A percentile compares a stretch with the other conserved stretches of the same genome.
Conservation (phyloP, 2,329 filamentous ascomycete species). For the Madurella mycetomatis region DNA sequence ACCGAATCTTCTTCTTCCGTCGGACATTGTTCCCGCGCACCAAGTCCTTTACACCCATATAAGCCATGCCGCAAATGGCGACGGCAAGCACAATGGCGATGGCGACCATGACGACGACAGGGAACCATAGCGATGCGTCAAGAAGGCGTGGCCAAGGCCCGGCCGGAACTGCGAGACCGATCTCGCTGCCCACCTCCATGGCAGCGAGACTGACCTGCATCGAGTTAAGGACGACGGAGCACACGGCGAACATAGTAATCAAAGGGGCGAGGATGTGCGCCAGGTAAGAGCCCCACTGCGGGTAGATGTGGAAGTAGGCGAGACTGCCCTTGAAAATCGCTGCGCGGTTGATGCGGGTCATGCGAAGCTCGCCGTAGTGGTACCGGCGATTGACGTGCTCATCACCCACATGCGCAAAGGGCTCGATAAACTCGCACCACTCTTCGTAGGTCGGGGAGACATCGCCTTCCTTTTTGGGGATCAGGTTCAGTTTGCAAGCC, state of each 20-base stretch:
- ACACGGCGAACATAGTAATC: conserved; percentile 28
- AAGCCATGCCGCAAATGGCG: conserved; percentile 12
- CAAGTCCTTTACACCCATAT: conserved; percentile 25
- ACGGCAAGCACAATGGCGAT: conserved; percentile 21
- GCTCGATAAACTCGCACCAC: conserved; percentile 30
- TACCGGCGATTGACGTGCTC: conserved; percentile 30
- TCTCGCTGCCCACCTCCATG: conserved; percentile 9
- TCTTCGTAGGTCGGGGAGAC: conserved; percentile 26
- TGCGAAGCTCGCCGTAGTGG: conserved; percentile 36
- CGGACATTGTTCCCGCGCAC: conserved; percentile 18
- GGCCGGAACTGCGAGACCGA: background rate
- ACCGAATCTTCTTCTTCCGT: conserved; percentile 15
- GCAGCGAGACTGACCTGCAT: conserved; percentile 29
- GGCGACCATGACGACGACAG: conserved; percentile 21
- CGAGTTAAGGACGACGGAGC: conserved; percentile 28
- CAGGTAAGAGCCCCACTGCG: conserved; percentile 28
- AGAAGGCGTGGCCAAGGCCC: conserved; percentile 22
- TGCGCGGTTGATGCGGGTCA: conserved; percentile 33
- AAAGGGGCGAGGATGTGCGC: conserved; percentile 25
- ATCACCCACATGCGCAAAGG: conserved; percentile 28
- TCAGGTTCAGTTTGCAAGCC: conserved; percentile 29
- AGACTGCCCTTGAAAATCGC: conserved; percentile 20
- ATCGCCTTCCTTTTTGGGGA: conserved; percentile 26
- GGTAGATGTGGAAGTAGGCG: conserved; percentile 29
- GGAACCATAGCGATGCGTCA: conserved; percentile 23